Evolutionary conservation across 106 monocot genomes (phyloP).

Genomic region (Phalaenopsis aphrodite): DNA sequence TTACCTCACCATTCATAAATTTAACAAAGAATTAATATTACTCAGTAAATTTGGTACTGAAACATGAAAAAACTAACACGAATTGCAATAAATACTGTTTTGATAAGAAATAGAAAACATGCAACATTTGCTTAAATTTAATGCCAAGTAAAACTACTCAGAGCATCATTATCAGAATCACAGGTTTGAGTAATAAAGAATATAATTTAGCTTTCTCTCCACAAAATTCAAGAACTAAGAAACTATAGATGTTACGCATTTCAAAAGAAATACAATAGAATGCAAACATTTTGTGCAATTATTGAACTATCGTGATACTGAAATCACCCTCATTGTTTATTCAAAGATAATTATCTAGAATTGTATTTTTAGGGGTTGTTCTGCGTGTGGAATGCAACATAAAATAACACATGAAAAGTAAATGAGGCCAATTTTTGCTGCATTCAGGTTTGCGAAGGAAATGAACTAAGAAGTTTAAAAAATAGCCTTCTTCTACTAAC

Average conservation of each 20-base stretch:
- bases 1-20: background rate
- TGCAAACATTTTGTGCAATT: background rate
- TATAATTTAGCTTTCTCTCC: background rate
- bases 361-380: background rate
- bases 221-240: background rate
- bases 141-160: too few species aligned
- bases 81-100: background rate
- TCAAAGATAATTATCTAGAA: background rate
- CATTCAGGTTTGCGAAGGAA: too few species aligned
- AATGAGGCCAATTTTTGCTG: too few species aligned
- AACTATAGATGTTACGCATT: background rate
- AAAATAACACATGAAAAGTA: too few species aligned
- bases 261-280: background rate
- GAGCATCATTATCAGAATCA: too few species aligned
- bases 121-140: background rate
- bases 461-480: too few species aligned
- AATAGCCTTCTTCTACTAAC: too few species aligned
- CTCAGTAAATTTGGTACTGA: background rate
- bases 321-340: background rate
- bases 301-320: background rate
- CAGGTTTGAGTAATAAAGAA: background rate
- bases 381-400: background rate
- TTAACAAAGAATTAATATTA: background rate
- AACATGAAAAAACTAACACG: background rate
- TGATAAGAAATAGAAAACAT: background rate